Percentiles rank a stretch among this genome's conserved stretches.
Conservation (phyloP, 1,139 yeast species). For the Debaryomyces udenii region DNA sequence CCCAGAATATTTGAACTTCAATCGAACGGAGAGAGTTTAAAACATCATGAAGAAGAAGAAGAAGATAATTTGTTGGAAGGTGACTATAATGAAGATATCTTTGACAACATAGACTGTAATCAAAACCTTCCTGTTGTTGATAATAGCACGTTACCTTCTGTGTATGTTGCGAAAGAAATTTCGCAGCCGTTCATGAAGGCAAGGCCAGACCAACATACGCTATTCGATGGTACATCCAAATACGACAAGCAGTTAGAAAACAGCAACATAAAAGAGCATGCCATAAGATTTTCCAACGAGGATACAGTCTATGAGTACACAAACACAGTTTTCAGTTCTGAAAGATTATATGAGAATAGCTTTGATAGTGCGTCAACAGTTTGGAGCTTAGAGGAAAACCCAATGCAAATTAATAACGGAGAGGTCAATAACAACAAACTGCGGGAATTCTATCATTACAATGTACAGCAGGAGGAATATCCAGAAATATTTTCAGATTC, state of each 20-base stretch:
- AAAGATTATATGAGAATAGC: slow-evolving; percentile 1
- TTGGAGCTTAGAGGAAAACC: slow-evolving; percentile 2
- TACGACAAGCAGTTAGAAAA: not conserved
- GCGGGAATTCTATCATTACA: not conserved
- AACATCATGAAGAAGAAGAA: too few species aligned
- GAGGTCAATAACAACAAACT: not conserved
- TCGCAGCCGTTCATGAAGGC: slow-evolving; percentile 5
- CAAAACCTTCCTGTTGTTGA: not conserved
- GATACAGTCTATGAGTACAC: slow-evolving; percentile 2
- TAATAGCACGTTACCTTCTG: slow-evolving; percentile 6
- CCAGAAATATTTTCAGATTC: not conserved
- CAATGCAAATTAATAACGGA: not conserved
- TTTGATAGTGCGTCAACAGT: slow-evolving; percentile 3
- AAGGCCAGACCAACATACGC: not conserved
- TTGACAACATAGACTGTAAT: not conserved
- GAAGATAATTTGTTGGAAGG: too few species aligned
- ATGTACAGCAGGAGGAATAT: slow-evolving; percentile 1
- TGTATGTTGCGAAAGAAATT: slow-evolving; percentile 5
- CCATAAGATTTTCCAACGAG: not conserved
- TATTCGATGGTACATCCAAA: slow-evolving; percentile 1
- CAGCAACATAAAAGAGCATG: not conserved
- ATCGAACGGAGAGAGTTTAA: too few species aligned
- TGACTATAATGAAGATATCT: not conserved
- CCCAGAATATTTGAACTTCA: too few species aligned
- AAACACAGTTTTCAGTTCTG: not conserved